Evolutionary conservation across 2,329 filamentous ascomycete genomes (phyloP), one percentile per base, ranked within the genome.

Genomic region (Colletotrichum paranaense): DNA sequence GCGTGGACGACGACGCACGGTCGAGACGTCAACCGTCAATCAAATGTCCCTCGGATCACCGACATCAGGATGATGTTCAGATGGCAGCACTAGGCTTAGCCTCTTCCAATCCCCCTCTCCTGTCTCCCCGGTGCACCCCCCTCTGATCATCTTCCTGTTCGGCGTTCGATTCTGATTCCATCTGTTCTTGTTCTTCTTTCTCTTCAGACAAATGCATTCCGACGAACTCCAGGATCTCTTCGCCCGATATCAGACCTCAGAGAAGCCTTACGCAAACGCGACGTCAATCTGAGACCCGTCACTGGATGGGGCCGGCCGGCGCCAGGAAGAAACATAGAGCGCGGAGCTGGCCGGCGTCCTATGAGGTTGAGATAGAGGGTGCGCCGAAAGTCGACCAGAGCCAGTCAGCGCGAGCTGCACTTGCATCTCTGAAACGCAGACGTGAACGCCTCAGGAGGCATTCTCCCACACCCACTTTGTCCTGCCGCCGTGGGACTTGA

Each of bases 341-440:
- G 56, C 28, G 55, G 46, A 62, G 53, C 67, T 63, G 60, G 42
- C 53, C 59, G 42, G 32, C 55, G 22, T n/a, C 42, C n/a, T 38
- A 60, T 69, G 35, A 57, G 16, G 60, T 22, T 35, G 26, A 56
- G 42, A 14, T 46, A 56, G 49, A 57, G 38, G 49, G 19, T 70
- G 59, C 55, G 56, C 58, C 46, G 9, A 26, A 42, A 72, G 55
- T 72, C 38, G 59, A 67, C 56, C 30, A 60, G 42, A 72, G 60
- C 67, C 71, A 72, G 60, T 73, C 55, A 19, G 22, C 26, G 5
- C 4, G 12, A 74, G 57, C 49, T 72, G 58, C 62, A 57, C 67
- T 66, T 67, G 68, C 72, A 59, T 16, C 32, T 63, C 62, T 74
- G 68, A 74, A 74, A 74, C 68, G 68, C 58, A 72, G 68, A 74